These are phyloP conservation scores for Gracilariopsis chorda DNA, from an alignment of 23 red algal species.

Conservation along the genomic window DNA sequence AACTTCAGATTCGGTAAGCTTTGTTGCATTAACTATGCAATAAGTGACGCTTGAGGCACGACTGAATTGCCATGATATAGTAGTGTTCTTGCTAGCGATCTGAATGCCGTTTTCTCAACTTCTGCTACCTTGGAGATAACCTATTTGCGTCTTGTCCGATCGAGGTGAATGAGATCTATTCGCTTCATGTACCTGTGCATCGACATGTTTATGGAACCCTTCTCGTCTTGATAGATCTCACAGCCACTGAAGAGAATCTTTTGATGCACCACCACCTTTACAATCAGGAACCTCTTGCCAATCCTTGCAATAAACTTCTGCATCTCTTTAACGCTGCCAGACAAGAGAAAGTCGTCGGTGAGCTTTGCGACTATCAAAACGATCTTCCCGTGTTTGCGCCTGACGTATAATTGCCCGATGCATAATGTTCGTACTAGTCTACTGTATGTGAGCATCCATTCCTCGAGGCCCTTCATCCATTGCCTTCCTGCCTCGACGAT, in stretches of 20 bases:
- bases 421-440: too few species aligned
- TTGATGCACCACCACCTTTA: background rate
- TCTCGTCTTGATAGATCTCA: background rate
- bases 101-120: too few species aligned
- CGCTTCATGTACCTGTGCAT: background rate
- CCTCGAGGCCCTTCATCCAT: background rate
- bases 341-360: background rate
- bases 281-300: background rate
- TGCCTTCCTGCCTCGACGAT: background rate
- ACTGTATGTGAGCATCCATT: background rate
- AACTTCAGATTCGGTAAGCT: too few species aligned
- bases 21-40: too few species aligned
- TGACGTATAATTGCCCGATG: too few species aligned
- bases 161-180: background rate
- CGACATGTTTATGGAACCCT: background rate
- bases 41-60: too few species aligned
- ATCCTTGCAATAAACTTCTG: background rate
- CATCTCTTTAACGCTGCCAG: background rate
- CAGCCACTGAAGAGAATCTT: background rate
- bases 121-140: too few species aligned
- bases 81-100: too few species aligned
- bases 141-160: background rate
- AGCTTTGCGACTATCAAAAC: too few species aligned
- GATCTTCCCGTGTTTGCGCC: too few species aligned
- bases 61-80: too few species aligned